Conservation (phyloP, 73 alveolate genomes). For the Blepharisma stoltei region DNA sequence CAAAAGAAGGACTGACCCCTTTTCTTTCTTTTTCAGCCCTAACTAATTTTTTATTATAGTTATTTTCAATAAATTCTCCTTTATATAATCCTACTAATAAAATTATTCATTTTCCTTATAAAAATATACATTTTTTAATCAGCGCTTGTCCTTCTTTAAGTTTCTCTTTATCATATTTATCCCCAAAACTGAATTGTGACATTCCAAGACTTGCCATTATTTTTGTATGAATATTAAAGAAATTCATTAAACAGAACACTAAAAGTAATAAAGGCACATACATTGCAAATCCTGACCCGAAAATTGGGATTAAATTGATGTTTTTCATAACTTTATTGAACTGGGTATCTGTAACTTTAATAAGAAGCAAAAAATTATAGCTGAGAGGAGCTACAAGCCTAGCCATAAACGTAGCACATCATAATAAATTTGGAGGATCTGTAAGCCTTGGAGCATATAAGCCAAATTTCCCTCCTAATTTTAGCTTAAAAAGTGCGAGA, state of each 20-base stretch:
- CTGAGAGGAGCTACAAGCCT: constrained; percentile 21
- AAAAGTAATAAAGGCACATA: neutral
- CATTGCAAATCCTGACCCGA: neutral
- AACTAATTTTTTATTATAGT: too few relatives aligned
- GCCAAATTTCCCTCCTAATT: constrained; percentile 26
- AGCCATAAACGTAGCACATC: constrained; percentile 24
- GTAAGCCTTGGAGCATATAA: neutral
- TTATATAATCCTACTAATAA: too few relatives aligned
- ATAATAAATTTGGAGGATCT: constrained; percentile 17
- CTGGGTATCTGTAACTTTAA: neutral
- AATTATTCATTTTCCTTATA: too few relatives aligned
- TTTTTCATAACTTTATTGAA: constrained; percentile 3
- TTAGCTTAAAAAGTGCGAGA: constrained; percentile 25
- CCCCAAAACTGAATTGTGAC: neutral
- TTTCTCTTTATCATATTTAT: neutral
- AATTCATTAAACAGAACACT: neutral
- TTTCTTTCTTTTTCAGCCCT: too few relatives aligned
- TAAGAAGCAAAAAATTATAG: constrained; percentile 21
- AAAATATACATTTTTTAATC: constrained; percentile 7
- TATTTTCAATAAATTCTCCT: too few relatives aligned
- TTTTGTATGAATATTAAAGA: neutral
- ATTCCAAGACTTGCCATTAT: neutral
- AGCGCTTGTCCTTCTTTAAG: constrained; percentile 3
- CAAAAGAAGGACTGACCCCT: too few relatives aligned
- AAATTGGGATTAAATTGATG: neutral